phyloP scores from a whole-genome alignment of 345 rosid genomes.

The Carallia brachiata region DNA sequence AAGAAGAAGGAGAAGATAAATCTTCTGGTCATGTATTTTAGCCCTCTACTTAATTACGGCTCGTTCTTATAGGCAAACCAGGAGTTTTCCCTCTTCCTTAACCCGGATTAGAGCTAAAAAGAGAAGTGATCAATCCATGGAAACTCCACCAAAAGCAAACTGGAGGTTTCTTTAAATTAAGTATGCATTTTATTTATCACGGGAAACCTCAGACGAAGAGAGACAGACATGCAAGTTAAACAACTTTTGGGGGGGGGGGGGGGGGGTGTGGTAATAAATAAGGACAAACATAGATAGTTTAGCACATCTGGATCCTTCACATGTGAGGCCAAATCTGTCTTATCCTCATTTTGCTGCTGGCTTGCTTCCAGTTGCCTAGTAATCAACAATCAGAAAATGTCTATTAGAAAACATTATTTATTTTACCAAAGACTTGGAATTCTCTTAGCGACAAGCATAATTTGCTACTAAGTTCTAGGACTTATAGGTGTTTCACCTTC shows the following conservation, averaged over 20 bases:
- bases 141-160: not conserved
- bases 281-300: not conserved
- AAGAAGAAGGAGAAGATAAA: too few relatives aligned
- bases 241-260: not conserved
- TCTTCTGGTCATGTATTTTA: too few relatives aligned
- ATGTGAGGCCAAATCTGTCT: not conserved
- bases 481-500: slow-evolving; percentile 5
- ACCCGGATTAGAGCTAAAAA: too few relatives aligned
- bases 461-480: too few relatives aligned
- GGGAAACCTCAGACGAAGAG: slow-evolving; percentile 18
- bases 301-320: slow-evolving; percentile 8
- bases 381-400: not conserved
- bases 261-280: not conserved
- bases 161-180: not conserved
- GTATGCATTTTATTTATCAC: slow-evolving; percentile 20
- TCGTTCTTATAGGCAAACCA: too few relatives aligned
- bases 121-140: not conserved
- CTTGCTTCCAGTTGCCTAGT: slow-evolving; percentile 17
- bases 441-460: too few relatives aligned
- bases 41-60: too few relatives aligned
- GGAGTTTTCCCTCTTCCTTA: too few relatives aligned
- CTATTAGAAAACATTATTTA: not conserved
- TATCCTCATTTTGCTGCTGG: slow-evolving; percentile 18
- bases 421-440: too few relatives aligned
- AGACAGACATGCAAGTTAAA: not conserved